These are phyloP conservation scores for Xylaria sp. DNA, from an alignment of 2,329 filamentous ascomycete genomes.

Conservation along the genomic window DNA sequence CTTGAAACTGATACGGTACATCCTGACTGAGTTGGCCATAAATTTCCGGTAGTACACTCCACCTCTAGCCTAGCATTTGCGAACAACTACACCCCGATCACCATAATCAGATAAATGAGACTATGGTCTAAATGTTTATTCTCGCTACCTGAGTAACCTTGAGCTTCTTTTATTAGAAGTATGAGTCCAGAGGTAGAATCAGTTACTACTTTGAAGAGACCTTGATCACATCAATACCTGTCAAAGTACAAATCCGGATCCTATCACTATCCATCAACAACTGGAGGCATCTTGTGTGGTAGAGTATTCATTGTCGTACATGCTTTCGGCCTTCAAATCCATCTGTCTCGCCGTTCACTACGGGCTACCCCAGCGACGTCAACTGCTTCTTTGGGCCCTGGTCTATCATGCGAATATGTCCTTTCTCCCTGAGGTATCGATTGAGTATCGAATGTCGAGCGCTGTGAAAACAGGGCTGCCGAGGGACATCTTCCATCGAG, in stretches of 20 bases:
- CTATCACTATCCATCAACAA: slow-evolving; percentile 18
- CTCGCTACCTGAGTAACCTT: not conserved
- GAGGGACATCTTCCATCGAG: slow-evolving; percentile 37
- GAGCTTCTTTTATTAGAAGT: not conserved
- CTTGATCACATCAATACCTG: slow-evolving; percentile 7
- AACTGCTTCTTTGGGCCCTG: slow-evolving; percentile 31
- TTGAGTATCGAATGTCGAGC: slow-evolving; percentile 37
- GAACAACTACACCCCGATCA: not conserved
- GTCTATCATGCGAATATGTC: slow-evolving; percentile 35
- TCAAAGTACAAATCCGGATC: slow-evolving; percentile 13
- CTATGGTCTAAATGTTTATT: not conserved
- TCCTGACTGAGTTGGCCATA: not conserved
- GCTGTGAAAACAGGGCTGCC: slow-evolving; percentile 10
- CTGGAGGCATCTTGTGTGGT: slow-evolving; percentile 7
- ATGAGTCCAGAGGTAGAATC: not conserved
- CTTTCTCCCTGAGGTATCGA: slow-evolving; percentile 28
- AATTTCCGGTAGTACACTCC: not conserved
- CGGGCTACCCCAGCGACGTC: slow-evolving; percentile 8
- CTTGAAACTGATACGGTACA: not conserved
- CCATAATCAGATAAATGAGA: not conserved
- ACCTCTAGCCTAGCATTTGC: not conserved
- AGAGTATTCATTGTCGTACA: slow-evolving; percentile 11
- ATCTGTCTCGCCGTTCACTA: slow-evolving; percentile 9
- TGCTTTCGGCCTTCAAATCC: slow-evolving; percentile 17
- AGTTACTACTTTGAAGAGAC: not conserved